Conservation (phyloP, 2,329 filamentous ascomycete genomes). For the Ceratocystis huliohia region DNA sequence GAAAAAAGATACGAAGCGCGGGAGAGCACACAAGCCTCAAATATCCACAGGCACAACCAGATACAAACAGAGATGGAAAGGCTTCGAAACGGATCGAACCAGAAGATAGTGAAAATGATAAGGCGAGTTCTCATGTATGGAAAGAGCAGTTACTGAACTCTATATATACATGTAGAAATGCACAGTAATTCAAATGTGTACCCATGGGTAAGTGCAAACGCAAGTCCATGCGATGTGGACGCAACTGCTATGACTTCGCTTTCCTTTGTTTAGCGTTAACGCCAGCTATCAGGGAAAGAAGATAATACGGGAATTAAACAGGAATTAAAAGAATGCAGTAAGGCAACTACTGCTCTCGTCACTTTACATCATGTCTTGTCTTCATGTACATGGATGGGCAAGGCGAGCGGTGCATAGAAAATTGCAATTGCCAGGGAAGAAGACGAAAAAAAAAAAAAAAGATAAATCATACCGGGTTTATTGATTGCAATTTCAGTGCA, state of each 20-base stretch:
- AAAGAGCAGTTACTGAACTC: background rate
- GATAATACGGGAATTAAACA: background rate
- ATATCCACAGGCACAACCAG: background rate
- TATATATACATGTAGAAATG: background rate
- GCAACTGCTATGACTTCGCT: background rate
- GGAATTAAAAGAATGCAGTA: background rate
- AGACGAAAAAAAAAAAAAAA: too few species aligned
- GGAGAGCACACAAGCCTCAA: background rate
- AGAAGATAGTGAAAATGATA: background rate
- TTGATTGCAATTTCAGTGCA: too few species aligned
- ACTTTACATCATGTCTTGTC: background rate
- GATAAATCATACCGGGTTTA: too few species aligned
- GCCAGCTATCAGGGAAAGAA: background rate
- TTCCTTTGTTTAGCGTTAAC: background rate
- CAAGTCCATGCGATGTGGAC: background rate
- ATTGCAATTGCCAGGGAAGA: too few species aligned
- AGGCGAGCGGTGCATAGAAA: too few species aligned
- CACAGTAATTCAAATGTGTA: background rate
- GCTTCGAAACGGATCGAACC: background rate
- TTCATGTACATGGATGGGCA: background rate
- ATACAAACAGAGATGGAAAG: background rate
- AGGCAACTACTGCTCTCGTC: background rate
- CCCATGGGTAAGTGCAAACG: background rate
- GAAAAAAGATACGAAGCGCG: background rate
- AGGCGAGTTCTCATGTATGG: background rate